Percentiles rank a stretch among this genome's conserved stretches.
phyloP scores from a whole-genome alignment of 2,329 filamentous ascomycete genomes.

The Microascus cirrosus region DNA sequence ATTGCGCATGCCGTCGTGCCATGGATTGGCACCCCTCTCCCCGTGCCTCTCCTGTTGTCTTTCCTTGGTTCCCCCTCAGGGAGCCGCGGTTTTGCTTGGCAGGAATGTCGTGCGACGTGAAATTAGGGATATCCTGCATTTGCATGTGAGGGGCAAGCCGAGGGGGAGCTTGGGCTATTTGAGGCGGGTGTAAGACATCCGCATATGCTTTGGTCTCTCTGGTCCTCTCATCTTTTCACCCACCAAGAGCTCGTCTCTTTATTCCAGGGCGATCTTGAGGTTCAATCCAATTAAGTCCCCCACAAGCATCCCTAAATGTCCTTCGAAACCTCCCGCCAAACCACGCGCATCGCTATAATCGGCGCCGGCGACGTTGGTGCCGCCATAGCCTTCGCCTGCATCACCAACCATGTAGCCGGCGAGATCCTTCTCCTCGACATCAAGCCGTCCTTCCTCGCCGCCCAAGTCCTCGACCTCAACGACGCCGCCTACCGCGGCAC shows the following conservation, averaged over 20 bases:
- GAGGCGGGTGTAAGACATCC: not conserved
- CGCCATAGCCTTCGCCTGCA: constrained; percentile 5
- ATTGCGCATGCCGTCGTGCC: no score
- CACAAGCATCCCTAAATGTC: not conserved
- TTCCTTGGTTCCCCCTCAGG: no score
- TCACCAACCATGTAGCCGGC: constrained; percentile 5
- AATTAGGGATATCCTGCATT: not conserved
- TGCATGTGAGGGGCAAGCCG: not conserved
- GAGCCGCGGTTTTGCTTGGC: not conserved
- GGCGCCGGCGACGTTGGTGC: constrained; percentile 5
- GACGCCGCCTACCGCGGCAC: constrained; percentile 5
- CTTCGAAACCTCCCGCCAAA: constrained; percentile 4
- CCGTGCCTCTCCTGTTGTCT: no score
- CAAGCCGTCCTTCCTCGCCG: constrained; percentile 1
- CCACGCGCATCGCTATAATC: constrained; percentile 3
- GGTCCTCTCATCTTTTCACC: not conserved
- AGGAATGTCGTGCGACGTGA: not conserved
- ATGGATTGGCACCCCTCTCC: no score
- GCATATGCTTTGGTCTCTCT: not conserved
- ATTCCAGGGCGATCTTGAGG: not conserved
- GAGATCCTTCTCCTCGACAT: constrained; percentile 5
- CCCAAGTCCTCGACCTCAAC: constrained; percentile 3
- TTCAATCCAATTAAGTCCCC: not conserved
- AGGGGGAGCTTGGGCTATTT: not conserved
- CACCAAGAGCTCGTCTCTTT: not conserved